Base-by-base conservation (phyloP, 2,329 filamentous ascomycete species). In the Chaetomiaceae sp. region DNA sequence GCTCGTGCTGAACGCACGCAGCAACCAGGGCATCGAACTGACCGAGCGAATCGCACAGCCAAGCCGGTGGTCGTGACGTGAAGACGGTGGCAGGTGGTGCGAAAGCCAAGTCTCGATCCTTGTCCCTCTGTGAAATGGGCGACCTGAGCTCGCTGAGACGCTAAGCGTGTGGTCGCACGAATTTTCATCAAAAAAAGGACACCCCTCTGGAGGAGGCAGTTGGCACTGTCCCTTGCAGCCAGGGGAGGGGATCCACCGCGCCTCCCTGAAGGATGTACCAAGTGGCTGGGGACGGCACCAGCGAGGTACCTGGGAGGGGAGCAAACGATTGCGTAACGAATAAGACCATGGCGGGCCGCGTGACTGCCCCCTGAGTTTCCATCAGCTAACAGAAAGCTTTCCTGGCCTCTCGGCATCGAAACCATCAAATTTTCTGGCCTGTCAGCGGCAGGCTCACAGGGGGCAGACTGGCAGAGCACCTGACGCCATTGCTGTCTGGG, bases 321-420 rank as follows among this genome's bases (percentile, higher is more conserved):
- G 17, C 50, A 58, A 55, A 48, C 56, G 38, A 58, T 62, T 51
- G 54, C 60, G 60, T 62, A 62, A 62, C 37, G 54, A 49, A 54
- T 53, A 54, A 48, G 44, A 34, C 53, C 37, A 16, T 41, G 21
- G 43, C 30, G 52, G 25, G 23, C 57, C 60, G 40, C 59, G 60
- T 62, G 60, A 62, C 60, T 54, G 47, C 46, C 52, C 50, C 43
- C 51, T 50, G 55, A 55, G 60, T 61, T 61, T 62, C 51, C 48
- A 61, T 62, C 53, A 58, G 55, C 54, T 61, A 62, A 61, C 25
- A 34, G 44, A 56, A 59, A 54, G 53, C 47, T 48, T 48, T 41
- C 33, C 31, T 46, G 42, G 45, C 23, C 25, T 44, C 53, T 58
- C 53, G 55, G 55, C 58, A 51, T 41, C 53, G 55, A 58, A 54